Evolutionary conservation across 768 basidiomycete species (phyloP), one percentile per base, ranked within the genome.

Genomic region (Termitomyces sp.): DNA sequence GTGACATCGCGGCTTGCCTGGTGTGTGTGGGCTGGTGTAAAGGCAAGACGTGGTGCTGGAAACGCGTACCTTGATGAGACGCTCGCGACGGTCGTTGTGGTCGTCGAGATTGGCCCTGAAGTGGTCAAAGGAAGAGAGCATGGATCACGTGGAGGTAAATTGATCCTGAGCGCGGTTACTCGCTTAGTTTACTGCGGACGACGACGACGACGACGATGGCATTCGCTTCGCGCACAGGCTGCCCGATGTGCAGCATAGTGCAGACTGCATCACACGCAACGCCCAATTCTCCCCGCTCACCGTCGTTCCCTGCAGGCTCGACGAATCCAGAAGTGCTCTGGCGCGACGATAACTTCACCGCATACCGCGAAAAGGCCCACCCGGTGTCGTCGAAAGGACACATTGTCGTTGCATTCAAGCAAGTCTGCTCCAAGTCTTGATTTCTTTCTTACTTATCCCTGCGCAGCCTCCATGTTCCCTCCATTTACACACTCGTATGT

Each of bases 1-100:
- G 95, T 98, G 48, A 93, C 81, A 70, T 97, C 94, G 33, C 96
- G 85, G 65, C 85, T 88, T 36, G 82, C 78, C 90, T 92, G 67
- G 13, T 3, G 10, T n/a, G n/a, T n/a, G n/a, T n/a, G n/a, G 12
- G 42, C 45, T 18, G 51, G 54, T 11, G 39, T 38, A 16, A 15
- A 44, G 32, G 27, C 39, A 40, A 43, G 9, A 20, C n/a, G n/a
- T n/a, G n/a, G n/a, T n/a, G 45, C 32, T 18, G 40, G 10, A 38
- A 27, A 7, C 15, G 49, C 44, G 39, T 46, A 90, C 85, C 83
- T 98, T 97, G 67, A 97, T 94, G 60, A 98, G 79, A 18, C 89
- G 80, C 66, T 99, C 97, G 48, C 94, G 77, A 56, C 88, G 78
- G 68, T 98, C 95, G 68, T 95, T 85, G 70, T 90, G 77, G 31